Percentiles rank a stretch among this genome's conserved stretches.
phyloP scores from a whole-genome alignment of 1,139 yeast genomes.

The Diutina mesorugosa region DNA sequence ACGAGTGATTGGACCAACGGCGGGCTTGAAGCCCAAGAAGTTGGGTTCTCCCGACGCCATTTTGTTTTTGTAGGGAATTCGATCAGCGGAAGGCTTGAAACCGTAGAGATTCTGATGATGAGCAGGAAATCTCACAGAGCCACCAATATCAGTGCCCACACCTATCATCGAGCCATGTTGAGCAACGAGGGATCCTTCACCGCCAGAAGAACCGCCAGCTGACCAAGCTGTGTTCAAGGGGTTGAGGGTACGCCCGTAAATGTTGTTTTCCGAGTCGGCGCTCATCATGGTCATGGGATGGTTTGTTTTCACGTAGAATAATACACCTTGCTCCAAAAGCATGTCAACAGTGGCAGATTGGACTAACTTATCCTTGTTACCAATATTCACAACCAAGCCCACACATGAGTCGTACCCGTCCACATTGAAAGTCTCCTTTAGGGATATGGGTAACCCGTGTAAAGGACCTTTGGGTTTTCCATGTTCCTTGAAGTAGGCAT shows the following conservation, averaged over 20 bases:
- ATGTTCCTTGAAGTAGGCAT: conserved; percentile 17
- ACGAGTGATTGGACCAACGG: neutral
- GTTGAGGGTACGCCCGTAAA: conserved; percentile 14
- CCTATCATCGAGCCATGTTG: conserved; percentile 37
- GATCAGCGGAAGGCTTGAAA: conserved; percentile 32
- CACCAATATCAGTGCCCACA: conserved; percentile 36
- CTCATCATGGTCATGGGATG: conserved; percentile 9
- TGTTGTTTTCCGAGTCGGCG: conserved; percentile 7
- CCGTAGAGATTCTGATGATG: conserved; percentile 35
- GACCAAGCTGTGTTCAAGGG: conserved; percentile 30
- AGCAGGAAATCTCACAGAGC: conserved; percentile 37
- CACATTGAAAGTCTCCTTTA: conserved; percentile 9
- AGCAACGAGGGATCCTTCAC: conserved; percentile 47
- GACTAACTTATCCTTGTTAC: neutral
- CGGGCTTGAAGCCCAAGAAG: neutral
- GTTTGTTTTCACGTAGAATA: conserved; percentile 7
- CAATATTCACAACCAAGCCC: neutral
- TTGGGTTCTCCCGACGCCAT: neutral
- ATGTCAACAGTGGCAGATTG: conserved; percentile 4
- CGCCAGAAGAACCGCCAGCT: conserved; percentile 51
- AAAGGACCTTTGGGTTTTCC: conserved; percentile 21
- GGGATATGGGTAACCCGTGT: conserved; percentile 58
- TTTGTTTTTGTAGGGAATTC: conserved; percentile 36
- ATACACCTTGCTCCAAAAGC: conserved; percentile 9
- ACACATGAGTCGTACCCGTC: neutral